A percentile compares a stretch with the other conserved stretches of the same genome.
Evolutionary conservation across 352 stramenopile genomes (phyloP).

Genomic region (Peronosclerospora sorghi): DNA sequence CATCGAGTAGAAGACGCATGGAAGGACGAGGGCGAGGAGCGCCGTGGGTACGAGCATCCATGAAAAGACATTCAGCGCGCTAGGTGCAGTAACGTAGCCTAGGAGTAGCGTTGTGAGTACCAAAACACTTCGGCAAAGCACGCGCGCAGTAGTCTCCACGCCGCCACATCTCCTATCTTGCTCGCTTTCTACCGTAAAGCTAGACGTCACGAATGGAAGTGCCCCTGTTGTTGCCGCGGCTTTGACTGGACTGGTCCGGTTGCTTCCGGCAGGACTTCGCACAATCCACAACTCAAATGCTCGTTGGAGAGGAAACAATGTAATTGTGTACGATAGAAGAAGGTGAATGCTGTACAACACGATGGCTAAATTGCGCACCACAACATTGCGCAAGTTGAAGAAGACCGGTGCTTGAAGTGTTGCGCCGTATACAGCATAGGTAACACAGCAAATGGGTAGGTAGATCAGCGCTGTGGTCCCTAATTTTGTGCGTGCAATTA

Average conservation of each 20-base stretch:
- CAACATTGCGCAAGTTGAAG: constrained; percentile 73
- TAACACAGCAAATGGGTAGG: constrained; percentile 63
- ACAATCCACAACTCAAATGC: constrained; percentile 50
- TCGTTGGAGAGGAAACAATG: constrained; percentile 55
- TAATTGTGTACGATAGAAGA: constrained; percentile 58
- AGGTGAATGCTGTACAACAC: constrained; percentile 70
- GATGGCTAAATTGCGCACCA: constrained; percentile 61
- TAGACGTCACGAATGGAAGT: constrained; percentile 16
- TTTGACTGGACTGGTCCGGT: constrained; percentile 14
- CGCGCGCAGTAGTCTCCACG: constrained; percentile 25
- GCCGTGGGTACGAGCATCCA: constrained; percentile 54
- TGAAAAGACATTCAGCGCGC: constrained; percentile 45
- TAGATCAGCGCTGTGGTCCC: constrained; percentile 46
- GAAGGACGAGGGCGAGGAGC: constrained; percentile 50
- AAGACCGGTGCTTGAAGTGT: constrained; percentile 66
- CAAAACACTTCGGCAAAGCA: constrained; percentile 39
- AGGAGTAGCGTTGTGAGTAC: constrained; percentile 39
- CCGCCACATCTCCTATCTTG: constrained; percentile 13
- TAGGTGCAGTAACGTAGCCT: constrained; percentile 43
- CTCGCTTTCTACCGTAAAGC: background rate
- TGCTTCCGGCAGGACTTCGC: constrained; percentile 9
- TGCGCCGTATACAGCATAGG: constrained; percentile 65
- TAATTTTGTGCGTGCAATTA: constrained; percentile 41
- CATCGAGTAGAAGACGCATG: constrained; percentile 56
- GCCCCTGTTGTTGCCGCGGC: constrained; percentile 7